Conservation (phyloP, 169 alveolate species). For the Plasmodium vinckei region DNA sequence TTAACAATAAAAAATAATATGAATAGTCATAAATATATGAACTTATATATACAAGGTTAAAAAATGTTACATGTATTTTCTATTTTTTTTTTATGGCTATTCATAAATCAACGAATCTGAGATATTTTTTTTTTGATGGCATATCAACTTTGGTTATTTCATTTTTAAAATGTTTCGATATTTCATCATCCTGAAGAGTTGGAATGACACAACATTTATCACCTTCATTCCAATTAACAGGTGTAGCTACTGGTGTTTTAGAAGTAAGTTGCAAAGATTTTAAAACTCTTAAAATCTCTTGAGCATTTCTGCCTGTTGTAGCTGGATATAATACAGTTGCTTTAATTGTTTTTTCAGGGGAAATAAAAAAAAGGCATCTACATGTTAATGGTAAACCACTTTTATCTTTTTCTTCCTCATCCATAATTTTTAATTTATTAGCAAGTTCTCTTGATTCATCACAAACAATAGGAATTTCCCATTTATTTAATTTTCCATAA, state of each 20-base stretch:
- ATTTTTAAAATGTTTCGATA: conserved; percentile 60
- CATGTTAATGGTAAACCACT: conserved; percentile 85
- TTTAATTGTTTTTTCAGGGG: conserved; percentile 79
- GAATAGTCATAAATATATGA: too few relatives aligned
- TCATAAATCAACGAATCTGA: conserved; percentile 38
- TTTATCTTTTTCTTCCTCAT: conserved; percentile 82
- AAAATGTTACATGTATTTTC: too few relatives aligned
- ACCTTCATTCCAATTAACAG: conserved; percentile 80
- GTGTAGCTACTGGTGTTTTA: conserved; percentile 82
- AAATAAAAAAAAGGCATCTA: conserved; percentile 82
- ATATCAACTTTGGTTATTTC: conserved; percentile 64
- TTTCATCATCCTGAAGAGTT: conserved; percentile 64
- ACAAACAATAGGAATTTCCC: conserved; percentile 77
- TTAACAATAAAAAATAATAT: too few relatives aligned
- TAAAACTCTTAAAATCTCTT: conserved; percentile 84
- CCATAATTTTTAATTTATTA: conserved; percentile 80
- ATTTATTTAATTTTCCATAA: conserved; percentile 34
- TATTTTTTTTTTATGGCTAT: background rate
- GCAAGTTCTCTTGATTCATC: conserved; percentile 55
- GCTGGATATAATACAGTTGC: conserved; percentile 86
- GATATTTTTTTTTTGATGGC: conserved; percentile 70
- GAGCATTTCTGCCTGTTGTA: conserved; percentile 85
- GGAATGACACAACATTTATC: conserved; percentile 79
- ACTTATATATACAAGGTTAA: too few relatives aligned
- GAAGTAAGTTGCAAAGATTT: conserved; percentile 82